Evolutionary conservation across 2,329 filamentous ascomycete genomes (phyloP), one percentile per base, ranked within the genome.

Genomic region (Tolypocladium sp.): DNA sequence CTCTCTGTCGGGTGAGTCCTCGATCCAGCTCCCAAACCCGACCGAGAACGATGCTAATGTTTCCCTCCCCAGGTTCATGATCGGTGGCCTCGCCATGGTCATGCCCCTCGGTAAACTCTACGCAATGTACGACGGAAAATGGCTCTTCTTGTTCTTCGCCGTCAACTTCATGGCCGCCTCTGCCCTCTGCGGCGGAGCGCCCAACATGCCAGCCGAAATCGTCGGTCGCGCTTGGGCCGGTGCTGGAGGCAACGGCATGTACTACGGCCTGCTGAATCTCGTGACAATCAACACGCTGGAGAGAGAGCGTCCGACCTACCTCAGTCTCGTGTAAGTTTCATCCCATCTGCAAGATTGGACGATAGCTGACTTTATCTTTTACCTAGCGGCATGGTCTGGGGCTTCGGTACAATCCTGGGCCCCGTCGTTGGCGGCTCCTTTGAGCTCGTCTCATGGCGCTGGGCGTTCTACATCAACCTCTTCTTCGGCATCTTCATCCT

Each of bases 131-230:
- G 70, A 78, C 51, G 67, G 70, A 1, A 81, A 80, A 63, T 74
- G 67, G 68, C 58, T 77, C 1, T 71, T 68, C 42, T 38, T 67
- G 51, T 22, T 56, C 40, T 54, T 52, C 38, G 56, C 66, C 22
- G 10, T 65, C 46, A 41, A 64, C 7, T 69, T 69, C 59, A 63
- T 64, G 56, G 59, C 61, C 12, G 68, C 67, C 49, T 65, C 60
- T 51, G 69, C 70, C 3, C 59, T 76, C 6, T 77, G 76, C 59
- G 76, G 76, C 40, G 75, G 67, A 1, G 74, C 76, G 2, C 73
- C 71, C 1, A 71, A 55, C 41, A 76, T 78, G 69, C 65, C 74
- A 62, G 72, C 73, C 41, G 60, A 80, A 22, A 81, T 82, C 58
- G 62, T 78, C 15, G 57, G 57, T 3, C 57, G 57, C 9, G 57